Evolutionary conservation across 768 basidiomycete genomes (phyloP).

Genomic region (Termitomyces heimii): DNA sequence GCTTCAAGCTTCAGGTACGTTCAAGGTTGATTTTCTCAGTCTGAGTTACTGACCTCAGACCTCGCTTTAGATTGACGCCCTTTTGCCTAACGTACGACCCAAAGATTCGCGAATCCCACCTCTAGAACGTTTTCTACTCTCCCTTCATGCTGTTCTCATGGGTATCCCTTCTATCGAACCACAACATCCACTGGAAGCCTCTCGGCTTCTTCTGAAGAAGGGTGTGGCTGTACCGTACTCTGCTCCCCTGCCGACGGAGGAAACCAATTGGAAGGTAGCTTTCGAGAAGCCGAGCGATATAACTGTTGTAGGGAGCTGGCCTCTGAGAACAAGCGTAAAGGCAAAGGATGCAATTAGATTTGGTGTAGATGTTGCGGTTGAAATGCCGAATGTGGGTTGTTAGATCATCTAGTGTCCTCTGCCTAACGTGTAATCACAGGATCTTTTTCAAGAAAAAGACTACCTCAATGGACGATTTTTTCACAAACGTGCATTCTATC

Average conservation of each 20-base stretch:
- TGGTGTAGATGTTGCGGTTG: slow-evolving; percentile 73
- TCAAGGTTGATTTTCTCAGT: not conserved
- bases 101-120: slow-evolving; percentile 50
- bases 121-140: slow-evolving; percentile 62
- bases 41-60: not conserved
- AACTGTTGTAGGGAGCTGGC: slow-evolving; percentile 82
- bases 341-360: slow-evolving; percentile 59
- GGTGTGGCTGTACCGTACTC: slow-evolving; percentile 65
- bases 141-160: slow-evolving; percentile 61
- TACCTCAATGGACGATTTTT: slow-evolving; percentile 86
- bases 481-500: slow-evolving; percentile 87
- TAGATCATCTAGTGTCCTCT: not conserved
- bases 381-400: slow-evolving; percentile 76
- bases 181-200: slow-evolving; percentile 62
- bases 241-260: slow-evolving; percentile 63
- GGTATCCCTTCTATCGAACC: slow-evolving; percentile 51
- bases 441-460: slow-evolving; percentile 94
- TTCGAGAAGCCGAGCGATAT: slow-evolving; percentile 78
- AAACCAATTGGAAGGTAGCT: slow-evolving; percentile 84
- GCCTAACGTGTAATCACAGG: slow-evolving; percentile 29
- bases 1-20: slow-evolving; percentile 80
- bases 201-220: slow-evolving; percentile 44
- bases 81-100: slow-evolving; percentile 72
- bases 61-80: slow-evolving; percentile 60
- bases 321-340: slow-evolving; percentile 69